phyloP scores from a whole-genome alignment of 2,329 filamentous ascomycete species.

The Sporothrix globosa region DNA sequence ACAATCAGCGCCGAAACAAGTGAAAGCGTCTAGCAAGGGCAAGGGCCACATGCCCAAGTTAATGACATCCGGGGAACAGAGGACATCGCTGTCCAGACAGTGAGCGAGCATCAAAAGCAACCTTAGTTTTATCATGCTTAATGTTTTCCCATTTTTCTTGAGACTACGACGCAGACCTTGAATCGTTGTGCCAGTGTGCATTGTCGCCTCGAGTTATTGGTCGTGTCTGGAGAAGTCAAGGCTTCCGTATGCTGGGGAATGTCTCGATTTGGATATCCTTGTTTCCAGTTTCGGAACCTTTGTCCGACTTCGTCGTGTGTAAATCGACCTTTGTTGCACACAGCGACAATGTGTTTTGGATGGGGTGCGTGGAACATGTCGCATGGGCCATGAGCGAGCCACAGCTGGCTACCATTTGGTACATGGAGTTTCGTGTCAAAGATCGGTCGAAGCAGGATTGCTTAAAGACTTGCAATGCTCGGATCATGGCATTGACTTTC shows the following conservation, averaged over 20 bases:
- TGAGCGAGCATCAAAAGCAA: not conserved
- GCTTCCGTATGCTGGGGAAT: not conserved
- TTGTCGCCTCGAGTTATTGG: not conserved
- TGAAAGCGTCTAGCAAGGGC: not conserved
- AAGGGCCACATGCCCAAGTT: not conserved
- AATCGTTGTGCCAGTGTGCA: not conserved
- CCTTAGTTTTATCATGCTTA: constrained; percentile 11
- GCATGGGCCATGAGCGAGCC: constrained; percentile 21
- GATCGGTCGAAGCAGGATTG: not conserved
- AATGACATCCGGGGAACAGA: not conserved
- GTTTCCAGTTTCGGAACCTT: not conserved
- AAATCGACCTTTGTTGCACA: not conserved
- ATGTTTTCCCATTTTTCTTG: not conserved
- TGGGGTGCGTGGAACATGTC: not conserved
- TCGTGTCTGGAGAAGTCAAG: no score
- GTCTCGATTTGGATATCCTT: constrained; percentile 11
- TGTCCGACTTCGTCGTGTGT: not conserved
- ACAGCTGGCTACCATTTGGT: not conserved
- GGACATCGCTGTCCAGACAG: not conserved
- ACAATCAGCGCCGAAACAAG: not conserved
- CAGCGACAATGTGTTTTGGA: not conserved
- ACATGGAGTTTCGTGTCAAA: not conserved
- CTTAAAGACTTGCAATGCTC: not conserved
- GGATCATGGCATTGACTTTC: constrained; percentile 18
- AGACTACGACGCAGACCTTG: not conserved